Percentiles rank a stretch among this genome's conserved stretches.
Evolutionary conservation across 805 yeast species (phyloP).

Genomic region (Lachancea sp.): DNA sequence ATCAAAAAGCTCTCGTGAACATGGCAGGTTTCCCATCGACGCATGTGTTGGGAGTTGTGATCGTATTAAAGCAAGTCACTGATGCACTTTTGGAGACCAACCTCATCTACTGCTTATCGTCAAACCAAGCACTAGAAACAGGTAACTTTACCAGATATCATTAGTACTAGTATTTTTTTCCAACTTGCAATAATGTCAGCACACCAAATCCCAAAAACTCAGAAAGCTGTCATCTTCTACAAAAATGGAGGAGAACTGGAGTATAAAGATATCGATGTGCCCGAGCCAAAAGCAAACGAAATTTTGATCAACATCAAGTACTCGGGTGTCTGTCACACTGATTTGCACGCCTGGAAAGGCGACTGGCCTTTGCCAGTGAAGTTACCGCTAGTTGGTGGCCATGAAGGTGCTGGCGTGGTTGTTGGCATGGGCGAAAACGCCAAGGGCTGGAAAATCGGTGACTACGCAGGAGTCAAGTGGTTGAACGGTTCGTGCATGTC

Average conservation of each 20-base stretch:
- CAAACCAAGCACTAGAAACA: too few relatives aligned
- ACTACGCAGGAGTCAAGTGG: constrained; percentile 62
- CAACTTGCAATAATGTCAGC: not conserved
- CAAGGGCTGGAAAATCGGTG: constrained; percentile 54
- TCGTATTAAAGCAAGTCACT: too few relatives aligned
- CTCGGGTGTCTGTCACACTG: constrained; percentile 93
- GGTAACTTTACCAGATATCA: too few relatives aligned
- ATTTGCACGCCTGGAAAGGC: constrained; percentile 89
- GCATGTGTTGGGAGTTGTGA: too few relatives aligned
- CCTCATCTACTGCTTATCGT: too few relatives aligned
- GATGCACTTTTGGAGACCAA: too few relatives aligned
- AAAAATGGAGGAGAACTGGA: constrained; percentile 55
- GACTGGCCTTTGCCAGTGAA: constrained; percentile 75
- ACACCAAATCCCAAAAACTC: constrained; percentile 49
- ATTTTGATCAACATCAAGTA: constrained; percentile 74
- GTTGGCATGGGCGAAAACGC: constrained; percentile 55
- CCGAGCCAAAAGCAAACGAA: constrained; percentile 70
- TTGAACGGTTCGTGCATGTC: constrained; percentile 56
- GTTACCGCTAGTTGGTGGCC: constrained; percentile 62
- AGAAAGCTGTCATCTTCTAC: constrained; percentile 66
- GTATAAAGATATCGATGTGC: constrained; percentile 73
- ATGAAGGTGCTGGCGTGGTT: constrained; percentile 65
- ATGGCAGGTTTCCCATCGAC: too few relatives aligned
- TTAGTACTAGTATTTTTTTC: too few relatives aligned
- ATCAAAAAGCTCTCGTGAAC: too few relatives aligned